phyloP scores from a whole-genome alignment of 768 basidiomycete genomes.

The Nidula microcarpa region DNA sequence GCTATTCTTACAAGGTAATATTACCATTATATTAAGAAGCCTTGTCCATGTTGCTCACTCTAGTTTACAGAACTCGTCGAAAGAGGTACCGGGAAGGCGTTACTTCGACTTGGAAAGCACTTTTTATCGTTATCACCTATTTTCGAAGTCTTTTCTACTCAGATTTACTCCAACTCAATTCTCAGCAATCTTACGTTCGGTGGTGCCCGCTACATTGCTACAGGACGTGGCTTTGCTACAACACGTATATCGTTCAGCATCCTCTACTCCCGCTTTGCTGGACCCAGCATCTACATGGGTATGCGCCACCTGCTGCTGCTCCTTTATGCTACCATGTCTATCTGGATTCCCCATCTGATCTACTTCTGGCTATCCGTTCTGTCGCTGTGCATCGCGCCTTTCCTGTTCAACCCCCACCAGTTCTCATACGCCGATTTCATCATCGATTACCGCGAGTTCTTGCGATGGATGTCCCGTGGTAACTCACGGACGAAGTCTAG shows the following conservation, averaged over 20 bases:
- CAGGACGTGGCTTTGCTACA: conserved; percentile 98
- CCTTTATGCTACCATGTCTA: conserved; percentile 85
- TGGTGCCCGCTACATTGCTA: conserved; percentile 98
- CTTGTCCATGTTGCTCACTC: background rate
- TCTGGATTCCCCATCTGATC: conserved; percentile 93
- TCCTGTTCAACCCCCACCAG: conserved; percentile 99
- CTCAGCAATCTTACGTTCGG: conserved; percentile 96
- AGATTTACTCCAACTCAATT: conserved; percentile 97
- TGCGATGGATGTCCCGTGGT: conserved; percentile 99
- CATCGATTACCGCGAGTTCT: conserved; percentile 97
- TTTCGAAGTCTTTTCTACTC: conserved; percentile 98
- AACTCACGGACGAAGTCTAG: conserved; percentile 96
- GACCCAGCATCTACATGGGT: conserved; percentile 99
- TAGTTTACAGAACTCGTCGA: conserved; percentile 79
- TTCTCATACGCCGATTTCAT: conserved; percentile 97
- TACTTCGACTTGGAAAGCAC: conserved; percentile 93
- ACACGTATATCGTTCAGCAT: conserved; percentile 95
- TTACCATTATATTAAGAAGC: background rate
- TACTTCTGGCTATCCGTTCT: conserved; percentile 99
- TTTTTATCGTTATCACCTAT: conserved; percentile 96
- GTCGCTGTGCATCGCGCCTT: conserved; percentile 93
- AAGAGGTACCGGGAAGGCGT: conserved; percentile 91
- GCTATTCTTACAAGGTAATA: conserved; percentile 86
- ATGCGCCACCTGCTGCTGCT: conserved; percentile 90
- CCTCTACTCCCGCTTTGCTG: conserved; percentile 97